Evolutionary conservation across 2,329 filamentous ascomycete genomes (phyloP), one percentile per base, ranked within the genome.

Genomic region (Thelonectria olida): DNA sequence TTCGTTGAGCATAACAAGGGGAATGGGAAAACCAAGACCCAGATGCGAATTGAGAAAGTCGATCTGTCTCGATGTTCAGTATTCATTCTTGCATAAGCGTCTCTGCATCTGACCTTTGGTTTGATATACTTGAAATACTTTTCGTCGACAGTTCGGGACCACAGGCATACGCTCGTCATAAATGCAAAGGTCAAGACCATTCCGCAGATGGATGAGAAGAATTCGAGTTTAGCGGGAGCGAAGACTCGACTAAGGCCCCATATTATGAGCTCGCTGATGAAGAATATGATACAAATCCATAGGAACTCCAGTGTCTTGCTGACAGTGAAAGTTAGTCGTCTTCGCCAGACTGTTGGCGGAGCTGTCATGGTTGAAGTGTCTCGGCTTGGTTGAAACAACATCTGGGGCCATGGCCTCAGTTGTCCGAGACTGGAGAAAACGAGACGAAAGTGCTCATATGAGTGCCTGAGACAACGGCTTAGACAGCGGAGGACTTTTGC

Each of bases 21-120:
- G 83, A 2, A 85, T 76, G 0, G 81, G 79, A 64, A 85, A 85
- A 3, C 81, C 83, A 6, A 84, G 68, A 0, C 83, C 82, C 64
- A 85, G 79, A 67, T 85, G 81, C 3, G 77, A 72, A 63, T 85
- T 85, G 54, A 85, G 76, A 9, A 85, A 77, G 48, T 85, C 78
- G 20, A 83, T 76, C 82, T 85, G 50, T 1, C 36, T n/a, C 4
- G 10, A 3, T 25, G 17, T 59, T 69, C 8, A 71, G 45, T 27
- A 31, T 15, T 20, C 9, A 13, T 7, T 5, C 6, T 15, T 8
- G 1, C 13, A 7, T 2, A 6, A 12, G 5, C 3, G 7, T 15
- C n/a, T 2, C 10, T 4, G 13, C 3, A 7, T 34, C 23, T 38
- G 34, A 79, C 79, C 71, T 76, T 78, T 36, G 67, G 58, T 60